These are phyloP conservation scores for Canavalia gladiata DNA, from an alignment of 306 rosid species.

Conservation along the genomic window DNA sequence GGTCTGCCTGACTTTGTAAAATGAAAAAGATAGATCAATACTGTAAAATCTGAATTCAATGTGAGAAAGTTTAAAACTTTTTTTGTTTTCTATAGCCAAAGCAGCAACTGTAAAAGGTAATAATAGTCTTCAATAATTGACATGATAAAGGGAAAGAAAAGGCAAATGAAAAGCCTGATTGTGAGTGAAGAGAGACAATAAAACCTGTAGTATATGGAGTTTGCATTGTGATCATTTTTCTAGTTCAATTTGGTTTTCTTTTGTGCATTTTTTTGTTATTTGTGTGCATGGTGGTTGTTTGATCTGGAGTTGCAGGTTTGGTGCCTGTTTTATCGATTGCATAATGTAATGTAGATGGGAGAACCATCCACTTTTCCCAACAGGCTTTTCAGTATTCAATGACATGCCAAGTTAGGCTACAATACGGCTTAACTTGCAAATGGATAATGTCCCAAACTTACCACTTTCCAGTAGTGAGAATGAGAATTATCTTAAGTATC, in stretches of 20 bases:
- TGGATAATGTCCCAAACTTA: neutral
- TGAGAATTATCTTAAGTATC: neutral
- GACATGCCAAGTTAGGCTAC: constrained; percentile 26
- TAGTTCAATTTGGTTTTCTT: neutral
- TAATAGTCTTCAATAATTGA: neutral
- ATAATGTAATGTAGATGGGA: constrained; percentile 10
- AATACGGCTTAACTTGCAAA: constrained; percentile 34
- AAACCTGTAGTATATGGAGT: neutral
- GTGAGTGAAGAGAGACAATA: neutral
- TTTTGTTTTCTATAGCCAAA: neutral
- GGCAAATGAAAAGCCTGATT: constrained; percentile 2
- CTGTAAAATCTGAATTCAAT: constrained; percentile 8
- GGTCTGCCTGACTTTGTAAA: constrained; percentile 9
- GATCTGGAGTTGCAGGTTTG: neutral
- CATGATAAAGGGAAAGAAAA: neutral
- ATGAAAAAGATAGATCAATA: neutral
- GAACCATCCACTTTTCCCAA: neutral
- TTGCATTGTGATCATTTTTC: neutral
- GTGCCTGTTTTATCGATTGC: neutral
- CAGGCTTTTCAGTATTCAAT: constrained; percentile 30
- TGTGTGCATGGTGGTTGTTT: constrained; percentile 6
- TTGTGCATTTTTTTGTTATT: neutral
- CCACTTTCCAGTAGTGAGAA: constrained; percentile 6
- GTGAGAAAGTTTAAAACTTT: neutral
- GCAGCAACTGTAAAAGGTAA: neutral